Base-by-base conservation (phyloP, 2,329 filamentous ascomycete species). In the Botryotinia globosa region DNA sequence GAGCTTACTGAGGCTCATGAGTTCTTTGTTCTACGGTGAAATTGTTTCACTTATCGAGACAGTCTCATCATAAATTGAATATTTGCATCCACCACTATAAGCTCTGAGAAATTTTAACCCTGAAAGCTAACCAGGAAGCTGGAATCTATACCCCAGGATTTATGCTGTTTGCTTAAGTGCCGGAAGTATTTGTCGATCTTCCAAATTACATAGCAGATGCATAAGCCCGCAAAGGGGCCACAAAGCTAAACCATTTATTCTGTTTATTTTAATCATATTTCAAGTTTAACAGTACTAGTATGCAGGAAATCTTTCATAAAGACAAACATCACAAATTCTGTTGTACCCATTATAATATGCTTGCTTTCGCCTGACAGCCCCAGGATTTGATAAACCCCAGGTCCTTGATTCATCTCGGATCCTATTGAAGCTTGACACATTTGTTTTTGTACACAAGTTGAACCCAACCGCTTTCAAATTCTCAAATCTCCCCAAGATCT, bases 1-100 rank as follows among this genome's bases (percentile, higher is more conserved):
- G 65, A 54, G 63, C 66, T 65, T 70, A 54, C 71, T 71, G 69
- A 67, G 59, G 72, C 68, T 45, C 58, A 59, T 70, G 67, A 25
- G 66, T 45, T 75, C 76, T 77, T 78, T 78, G 74, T 77, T 56
- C 73, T 75, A 32, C 72, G 61, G 61, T 34, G 59, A 62, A 59
- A 29, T 22, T 54, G 76, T 78, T 78, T 78, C 76, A 77, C 69
- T 32, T 64, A 67, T 72, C 63, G 72, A 76, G 73, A 77, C 73
- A 76, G 74, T 77, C 73, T 77, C 72, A 74, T 72, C 22, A 58
- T 39, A 66, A 44, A 64, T 73, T 78, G 68, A 75, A 74, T 54
- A 74, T 45, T 74, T 76, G 74, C 76, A 64, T 45, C 73, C 59
- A 34, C 54, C 67, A 73, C 62, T 74, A 70, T 75, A 75, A 71